Percentiles rank a stretch among this genome's conserved stretches.
phyloP scores from a whole-genome alignment of 2,329 filamentous ascomycete species.

The Colletotrichum melonis region DNA sequence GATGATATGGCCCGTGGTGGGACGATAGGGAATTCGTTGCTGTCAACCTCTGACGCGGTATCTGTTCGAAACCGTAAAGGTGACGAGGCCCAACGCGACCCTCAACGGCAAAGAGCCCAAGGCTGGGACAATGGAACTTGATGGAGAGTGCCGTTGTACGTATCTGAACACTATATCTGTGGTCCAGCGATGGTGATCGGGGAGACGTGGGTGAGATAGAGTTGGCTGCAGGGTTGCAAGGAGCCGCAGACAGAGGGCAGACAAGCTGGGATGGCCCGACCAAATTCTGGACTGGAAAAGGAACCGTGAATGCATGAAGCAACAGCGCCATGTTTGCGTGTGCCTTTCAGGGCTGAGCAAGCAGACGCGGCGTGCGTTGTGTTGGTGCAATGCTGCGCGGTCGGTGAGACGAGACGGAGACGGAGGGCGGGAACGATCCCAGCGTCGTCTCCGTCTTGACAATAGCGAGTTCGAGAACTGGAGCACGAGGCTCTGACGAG shows the following conservation, averaged over 20 bases:
- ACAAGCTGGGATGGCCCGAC: conserved; percentile 28
- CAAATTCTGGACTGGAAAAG: conserved; percentile 3
- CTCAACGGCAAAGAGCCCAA: background rate
- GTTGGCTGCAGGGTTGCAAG: background rate
- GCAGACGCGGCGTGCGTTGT: background rate
- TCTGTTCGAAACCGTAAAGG: conserved; percentile 16
- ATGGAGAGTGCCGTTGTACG: background rate
- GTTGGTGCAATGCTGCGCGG: background rate
- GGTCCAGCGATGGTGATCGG: background rate
- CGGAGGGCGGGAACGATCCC: background rate
- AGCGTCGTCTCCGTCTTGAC: background rate
- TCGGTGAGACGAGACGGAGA: conserved; percentile 23
- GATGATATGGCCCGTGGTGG: conserved; percentile 15
- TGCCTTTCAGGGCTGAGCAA: conserved; percentile 22
- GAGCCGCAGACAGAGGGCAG: conserved; percentile 28
- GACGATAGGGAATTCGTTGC: background rate
- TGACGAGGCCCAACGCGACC: conserved; percentile 15
- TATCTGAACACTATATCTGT: background rate
- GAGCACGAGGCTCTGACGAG: background rate
- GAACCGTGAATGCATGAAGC: conserved; percentile 24
- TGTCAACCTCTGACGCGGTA: conserved; percentile 28
- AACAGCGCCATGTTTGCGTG: background rate
- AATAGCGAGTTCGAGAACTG: background rate
- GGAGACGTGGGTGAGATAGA: background rate
- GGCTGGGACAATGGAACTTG: background rate